Base-by-base conservation (phyloP, 1,139 yeast genomes). In the Pichia sp. region DNA sequence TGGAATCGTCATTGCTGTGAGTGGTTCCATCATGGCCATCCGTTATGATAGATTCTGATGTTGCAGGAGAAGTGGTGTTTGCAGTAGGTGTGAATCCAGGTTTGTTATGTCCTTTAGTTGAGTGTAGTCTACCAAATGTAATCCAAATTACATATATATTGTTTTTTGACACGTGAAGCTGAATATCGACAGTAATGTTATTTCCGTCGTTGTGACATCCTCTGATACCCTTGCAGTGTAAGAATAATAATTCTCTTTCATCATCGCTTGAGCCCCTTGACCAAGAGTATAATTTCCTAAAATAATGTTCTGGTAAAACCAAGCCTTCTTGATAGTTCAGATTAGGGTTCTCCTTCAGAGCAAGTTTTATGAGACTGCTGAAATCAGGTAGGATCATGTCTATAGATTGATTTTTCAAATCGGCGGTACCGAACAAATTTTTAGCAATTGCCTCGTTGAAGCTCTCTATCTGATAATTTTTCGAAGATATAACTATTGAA, bases 231-330 rank as follows among this genome's bases (percentile, higher is more conserved):
- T 74, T 73, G 0, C 90, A 84, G 23, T 74, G 74, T 51, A 85
- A 73, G 58, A 84, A 85, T 9, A 76, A 65, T 8, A 71, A 69
- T 50, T 78, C 81, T 39, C 66, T 60, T 44, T 69, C 69, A 1
- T 60, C 56, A 12, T 58, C 59, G 7, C 57, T 48, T 3, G 49
- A 48, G n/a, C 64, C 60, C 16, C 49, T 58, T 9, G 53, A 49
- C 51, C 60, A 62, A 36, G 72, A 73, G 21, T 72, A 69, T 37
- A 77, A 67, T 56, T 83, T 83, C 58, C 97, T 75, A 68, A 90
- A 89, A 65, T 87, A 85, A 68, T 90, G 96, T 66, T 90, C 97
- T 0, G 96, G 96, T 16, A 90, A 70, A 0, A 90, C 96, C 71
- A 70, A 75, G 62, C 79, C 87, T 56, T 63, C 78, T 55, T 56